These are phyloP conservation scores for Nicotiana benthamiana DNA, from an alignment of 257 asterid genomes.

Conservation along the genomic window DNA sequence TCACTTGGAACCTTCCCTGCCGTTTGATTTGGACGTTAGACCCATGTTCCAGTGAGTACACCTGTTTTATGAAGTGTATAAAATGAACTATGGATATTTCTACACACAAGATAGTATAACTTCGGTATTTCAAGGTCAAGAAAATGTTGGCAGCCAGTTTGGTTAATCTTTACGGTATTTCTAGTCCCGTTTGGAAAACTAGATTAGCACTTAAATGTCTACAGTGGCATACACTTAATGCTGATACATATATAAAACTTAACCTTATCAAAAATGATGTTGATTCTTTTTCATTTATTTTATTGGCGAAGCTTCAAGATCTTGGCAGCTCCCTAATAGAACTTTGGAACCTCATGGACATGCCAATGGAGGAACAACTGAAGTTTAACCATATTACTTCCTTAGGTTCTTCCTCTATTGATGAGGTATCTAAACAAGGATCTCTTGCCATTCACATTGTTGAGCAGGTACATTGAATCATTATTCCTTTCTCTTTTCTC, in stretches of 20 bases:
- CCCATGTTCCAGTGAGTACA: too few relatives aligned
- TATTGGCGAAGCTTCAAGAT: conserved; percentile 39
- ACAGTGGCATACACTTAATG: neutral
- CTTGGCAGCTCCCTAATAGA: conserved; percentile 44
- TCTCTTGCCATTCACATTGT: conserved; percentile 55
- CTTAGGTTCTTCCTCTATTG: conserved; percentile 34
- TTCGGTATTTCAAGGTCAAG: too few relatives aligned
- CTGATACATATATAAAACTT: neutral
- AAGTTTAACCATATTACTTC: conserved; percentile 41
- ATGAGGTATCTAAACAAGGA: conserved; percentile 37
- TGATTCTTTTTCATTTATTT: neutral
- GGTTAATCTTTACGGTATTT: too few relatives aligned
- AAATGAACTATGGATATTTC: too few relatives aligned
- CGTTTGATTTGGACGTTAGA: too few relatives aligned
- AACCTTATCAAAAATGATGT: neutral
- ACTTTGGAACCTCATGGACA: conserved; percentile 66
- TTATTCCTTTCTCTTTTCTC: conserved; percentile 7
- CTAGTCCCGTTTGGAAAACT: too few relatives aligned
- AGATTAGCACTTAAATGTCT: neutral
- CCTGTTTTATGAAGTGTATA: too few relatives aligned
- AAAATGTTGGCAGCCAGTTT: too few relatives aligned
- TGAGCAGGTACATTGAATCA: conserved; percentile 41
- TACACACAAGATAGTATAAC: too few relatives aligned
- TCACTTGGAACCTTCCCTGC: too few relatives aligned
- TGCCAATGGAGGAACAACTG: conserved; percentile 39